Evolutionary conservation across 257 asterid genomes (phyloP).

Genomic region (Nemophila menziesii): DNA sequence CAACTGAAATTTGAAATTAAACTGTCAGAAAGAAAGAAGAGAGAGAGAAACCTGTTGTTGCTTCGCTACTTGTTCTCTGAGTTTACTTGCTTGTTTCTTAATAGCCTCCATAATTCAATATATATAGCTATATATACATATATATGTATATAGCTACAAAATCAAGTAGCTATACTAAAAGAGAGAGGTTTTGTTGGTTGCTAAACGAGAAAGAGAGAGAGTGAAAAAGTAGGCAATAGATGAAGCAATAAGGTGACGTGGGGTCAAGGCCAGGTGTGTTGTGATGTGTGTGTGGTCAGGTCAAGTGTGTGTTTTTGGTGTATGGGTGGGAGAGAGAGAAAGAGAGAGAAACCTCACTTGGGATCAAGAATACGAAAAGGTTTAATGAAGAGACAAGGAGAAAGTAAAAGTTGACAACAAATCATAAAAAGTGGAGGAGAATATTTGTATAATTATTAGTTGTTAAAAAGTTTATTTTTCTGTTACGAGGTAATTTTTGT

Average conservation of each 20-base stretch:
- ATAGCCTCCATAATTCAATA: constrained; percentile 55
- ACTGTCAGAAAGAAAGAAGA: neutral
- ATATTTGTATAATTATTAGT: too few relatives aligned
- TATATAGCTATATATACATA: neutral
- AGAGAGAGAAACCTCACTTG: neutral
- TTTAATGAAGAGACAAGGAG: neutral
- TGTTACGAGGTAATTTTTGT: too few relatives aligned
- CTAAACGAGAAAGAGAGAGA: neutral
- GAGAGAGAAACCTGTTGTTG: constrained; percentile 66
- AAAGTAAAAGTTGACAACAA: neutral
- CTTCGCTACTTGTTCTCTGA: constrained; percentile 91
- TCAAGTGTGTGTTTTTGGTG: neutral
- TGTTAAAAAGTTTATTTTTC: too few relatives aligned
- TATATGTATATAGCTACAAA: neutral
- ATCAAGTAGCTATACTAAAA: neutral
- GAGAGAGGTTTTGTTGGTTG: too few relatives aligned
- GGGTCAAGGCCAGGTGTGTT: neutral
- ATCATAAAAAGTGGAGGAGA: too few relatives aligned
- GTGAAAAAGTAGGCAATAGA: neutral
- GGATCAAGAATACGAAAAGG: neutral
- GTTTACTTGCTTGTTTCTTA: constrained; percentile 84
- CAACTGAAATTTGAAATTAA: constrained; percentile 1
- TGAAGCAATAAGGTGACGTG: neutral
- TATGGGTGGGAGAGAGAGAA: too few relatives aligned
- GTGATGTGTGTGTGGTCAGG: neutral